Conservation (phyloP, 805 yeast genomes). For the Kuraishia hungarica region DNA sequence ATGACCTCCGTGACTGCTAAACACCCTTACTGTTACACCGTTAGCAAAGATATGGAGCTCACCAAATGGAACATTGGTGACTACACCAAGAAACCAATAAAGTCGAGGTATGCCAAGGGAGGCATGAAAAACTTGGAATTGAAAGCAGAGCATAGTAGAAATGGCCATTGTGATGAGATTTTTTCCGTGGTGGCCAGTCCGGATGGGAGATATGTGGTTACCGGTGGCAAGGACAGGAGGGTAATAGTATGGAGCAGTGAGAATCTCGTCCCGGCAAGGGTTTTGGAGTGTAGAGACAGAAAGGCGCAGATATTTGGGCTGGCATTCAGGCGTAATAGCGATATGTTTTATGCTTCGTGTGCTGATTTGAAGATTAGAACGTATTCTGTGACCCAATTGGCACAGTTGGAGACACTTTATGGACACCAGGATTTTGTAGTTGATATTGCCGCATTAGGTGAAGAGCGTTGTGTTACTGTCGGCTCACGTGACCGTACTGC, state of each 20-base stretch:
- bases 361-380: conserved; percentile 88
- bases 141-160: conserved; percentile 40
- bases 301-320: conserved; percentile 67
- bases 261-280: conserved; percentile 65
- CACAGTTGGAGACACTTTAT: conserved; percentile 83
- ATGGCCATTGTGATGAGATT: conserved; percentile 74
- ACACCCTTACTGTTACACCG: conserved; percentile 63
- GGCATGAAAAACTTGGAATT: conserved; percentile 38
- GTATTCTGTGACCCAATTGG: conserved; percentile 73
- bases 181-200: conserved; percentile 75
- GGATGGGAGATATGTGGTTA: conserved; percentile 81
- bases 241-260: conserved; percentile 84
- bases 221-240: conserved; percentile 83
- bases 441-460: conserved; percentile 71
- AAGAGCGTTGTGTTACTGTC: conserved; percentile 92
- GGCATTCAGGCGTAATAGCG: conserved; percentile 70
- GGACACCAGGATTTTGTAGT: conserved; percentile 92
- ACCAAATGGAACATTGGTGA: conserved; percentile 71
- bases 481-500: conserved; percentile 94
- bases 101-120: conserved; percentile 58
- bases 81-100: conserved; percentile 49
- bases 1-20: conserved; percentile 47
- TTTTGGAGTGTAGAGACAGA: conserved; percentile 64
- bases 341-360: conserved; percentile 86
- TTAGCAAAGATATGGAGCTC: conserved; percentile 72